These are phyloP conservation scores for Chrysoporthe cubensis DNA, from an alignment of 2,329 filamentous ascomycete species.

Conservation along the genomic window DNA sequence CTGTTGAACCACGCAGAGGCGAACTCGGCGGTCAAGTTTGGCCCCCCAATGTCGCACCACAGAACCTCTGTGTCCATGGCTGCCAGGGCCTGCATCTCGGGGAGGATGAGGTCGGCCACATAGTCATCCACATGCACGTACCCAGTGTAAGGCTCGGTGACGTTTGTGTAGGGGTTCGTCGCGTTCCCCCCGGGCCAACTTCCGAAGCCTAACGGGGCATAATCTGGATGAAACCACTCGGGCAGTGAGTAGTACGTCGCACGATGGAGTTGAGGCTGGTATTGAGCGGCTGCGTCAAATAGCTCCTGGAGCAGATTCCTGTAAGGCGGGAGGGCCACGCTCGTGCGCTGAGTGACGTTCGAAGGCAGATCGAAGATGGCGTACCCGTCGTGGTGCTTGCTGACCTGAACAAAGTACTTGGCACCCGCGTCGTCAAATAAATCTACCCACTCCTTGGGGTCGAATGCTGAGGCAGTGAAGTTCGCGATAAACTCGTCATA, in stretches of 20 bases:
- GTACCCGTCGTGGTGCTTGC: conserved; percentile 53
- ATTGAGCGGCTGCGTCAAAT: conserved; percentile 45
- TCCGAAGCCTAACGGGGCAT: conserved; percentile 44
- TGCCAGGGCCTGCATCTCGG: conserved; percentile 49
- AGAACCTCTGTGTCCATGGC: conserved; percentile 49
- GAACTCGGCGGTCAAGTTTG: conserved; percentile 47
- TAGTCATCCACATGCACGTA: conserved; percentile 46
- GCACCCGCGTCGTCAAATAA: conserved; percentile 43
- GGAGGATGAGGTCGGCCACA: conserved; percentile 45
- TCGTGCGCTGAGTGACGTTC: conserved; percentile 45
- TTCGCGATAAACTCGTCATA: conserved; percentile 42
- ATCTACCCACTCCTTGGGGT: conserved; percentile 39
- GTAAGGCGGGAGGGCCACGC: conserved; percentile 44
- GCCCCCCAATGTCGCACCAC: conserved; percentile 52
- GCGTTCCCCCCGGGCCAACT: conserved; percentile 47
- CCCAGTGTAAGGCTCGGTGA: conserved; percentile 47
- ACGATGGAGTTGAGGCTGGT: conserved; percentile 48
- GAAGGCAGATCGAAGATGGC: conserved; percentile 47
- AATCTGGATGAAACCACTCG: conserved; percentile 52
- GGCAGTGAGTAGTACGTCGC: conserved; percentile 50
- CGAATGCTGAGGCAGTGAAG: conserved; percentile 28
- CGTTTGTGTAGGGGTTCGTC: conserved; percentile 48
- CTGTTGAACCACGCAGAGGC: conserved; percentile 48
- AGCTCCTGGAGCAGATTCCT: conserved; percentile 47
- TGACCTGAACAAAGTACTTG: conserved; percentile 41